These are phyloP conservation scores for Davidsoniella eucalypti DNA, from an alignment of 2,329 filamentous ascomycete genomes.

Conservation along the genomic window DNA sequence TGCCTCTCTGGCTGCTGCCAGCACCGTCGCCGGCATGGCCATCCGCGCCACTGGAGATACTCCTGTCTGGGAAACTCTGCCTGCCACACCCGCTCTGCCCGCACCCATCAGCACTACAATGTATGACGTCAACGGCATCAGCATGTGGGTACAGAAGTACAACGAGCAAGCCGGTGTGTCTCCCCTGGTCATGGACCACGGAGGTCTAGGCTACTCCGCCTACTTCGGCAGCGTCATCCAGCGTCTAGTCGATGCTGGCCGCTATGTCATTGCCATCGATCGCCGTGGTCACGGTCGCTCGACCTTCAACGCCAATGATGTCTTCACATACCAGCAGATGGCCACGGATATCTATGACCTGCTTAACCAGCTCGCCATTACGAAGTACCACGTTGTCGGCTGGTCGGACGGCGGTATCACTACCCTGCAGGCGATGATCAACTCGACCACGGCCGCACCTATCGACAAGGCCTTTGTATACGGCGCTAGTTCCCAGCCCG, in stretches of 20 bases:
- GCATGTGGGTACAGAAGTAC: slow-evolving; percentile 27
- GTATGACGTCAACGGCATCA: slow-evolving; percentile 21
- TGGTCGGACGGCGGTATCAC: slow-evolving; percentile 27
- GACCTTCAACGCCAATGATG: slow-evolving; percentile 21
- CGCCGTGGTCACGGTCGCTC: slow-evolving; percentile 26
- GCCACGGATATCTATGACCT: slow-evolving; percentile 21
- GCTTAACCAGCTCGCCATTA: slow-evolving; percentile 19
- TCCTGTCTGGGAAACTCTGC: slow-evolving; percentile 21
- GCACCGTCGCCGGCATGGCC: slow-evolving; percentile 14
- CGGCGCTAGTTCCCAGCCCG: slow-evolving; percentile 19
- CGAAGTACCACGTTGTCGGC: slow-evolving; percentile 22
- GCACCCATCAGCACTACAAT: slow-evolving; percentile 19
- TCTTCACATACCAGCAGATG: slow-evolving; percentile 25
- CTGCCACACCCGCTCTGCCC: slow-evolving; percentile 23
- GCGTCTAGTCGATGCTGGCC: slow-evolving; percentile 18
- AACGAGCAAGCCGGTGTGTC: slow-evolving; percentile 20
- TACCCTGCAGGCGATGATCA: slow-evolving; percentile 22
- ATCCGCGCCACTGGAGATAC: slow-evolving; percentile 15
- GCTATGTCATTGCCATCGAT: slow-evolving; percentile 25
- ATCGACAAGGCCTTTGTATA: slow-evolving; percentile 27
- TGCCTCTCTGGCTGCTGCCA: neutral
- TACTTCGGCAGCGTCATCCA: slow-evolving; percentile 25
- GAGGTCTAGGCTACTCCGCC: slow-evolving; percentile 26
- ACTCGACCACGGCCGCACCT: slow-evolving; percentile 17
- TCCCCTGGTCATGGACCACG: slow-evolving; percentile 25